A percentile compares a stretch with the other conserved stretches of the same genome.
These are phyloP conservation scores for Geosiphon pyriformis DNA, from an alignment of 192 early-diverging fungal genomes.

Conservation along the genomic window DNA sequence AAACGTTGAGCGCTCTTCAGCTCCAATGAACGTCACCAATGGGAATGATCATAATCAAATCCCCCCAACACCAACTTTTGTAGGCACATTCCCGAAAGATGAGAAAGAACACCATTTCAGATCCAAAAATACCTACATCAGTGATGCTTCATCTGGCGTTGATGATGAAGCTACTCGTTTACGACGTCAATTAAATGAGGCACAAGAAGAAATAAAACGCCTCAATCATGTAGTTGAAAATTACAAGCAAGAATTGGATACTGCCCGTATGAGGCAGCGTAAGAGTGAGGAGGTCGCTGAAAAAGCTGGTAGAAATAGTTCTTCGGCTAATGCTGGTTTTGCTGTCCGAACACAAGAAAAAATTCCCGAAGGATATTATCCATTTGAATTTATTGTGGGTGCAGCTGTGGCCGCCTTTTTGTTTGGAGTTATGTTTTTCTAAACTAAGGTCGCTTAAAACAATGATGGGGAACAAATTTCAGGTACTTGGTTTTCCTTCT, in stretches of 20 bases:
- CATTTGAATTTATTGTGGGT: conserved; percentile 15
- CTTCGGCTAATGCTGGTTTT: background rate
- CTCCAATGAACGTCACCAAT: background rate
- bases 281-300: conserved; percentile 3
- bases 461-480: no score
- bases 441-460: no score
- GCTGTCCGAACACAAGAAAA: conserved; percentile 9
- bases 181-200: conserved; percentile 17
- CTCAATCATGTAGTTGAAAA: conserved; percentile 9
- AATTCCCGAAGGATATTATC: conserved; percentile 23
- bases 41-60: background rate
- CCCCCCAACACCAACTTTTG: background rate
- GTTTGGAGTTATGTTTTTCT: conserved; percentile 19
- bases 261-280: conserved; percentile 19
- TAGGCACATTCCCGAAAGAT: conserved; percentile 7
- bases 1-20: background rate
- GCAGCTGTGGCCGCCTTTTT: conserved; percentile 20
- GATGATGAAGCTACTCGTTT: conserved; percentile 11
- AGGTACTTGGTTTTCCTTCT: no score
- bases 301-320: background rate
- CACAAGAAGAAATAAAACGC: conserved; percentile 5
- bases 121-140: background rate
- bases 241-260: conserved; percentile 17
- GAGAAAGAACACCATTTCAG: background rate
- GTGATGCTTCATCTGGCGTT: no score